phyloP scores from a whole-genome alignment of 1,284 basidiomycete species.

The Lignosus rhinocerotis region DNA sequence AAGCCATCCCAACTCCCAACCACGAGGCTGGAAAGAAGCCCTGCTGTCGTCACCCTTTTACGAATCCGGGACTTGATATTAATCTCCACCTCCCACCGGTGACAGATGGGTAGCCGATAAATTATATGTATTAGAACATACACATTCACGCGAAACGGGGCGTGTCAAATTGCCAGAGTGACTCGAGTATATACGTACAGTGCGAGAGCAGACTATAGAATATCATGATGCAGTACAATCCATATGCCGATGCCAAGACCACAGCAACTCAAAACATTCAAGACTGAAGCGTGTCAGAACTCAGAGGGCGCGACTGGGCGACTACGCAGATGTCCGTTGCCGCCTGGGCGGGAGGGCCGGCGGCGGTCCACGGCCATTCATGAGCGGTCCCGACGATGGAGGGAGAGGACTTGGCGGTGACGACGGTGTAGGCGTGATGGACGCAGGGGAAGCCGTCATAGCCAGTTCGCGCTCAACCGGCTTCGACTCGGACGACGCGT shows the following conservation, averaged over 20 bases:
- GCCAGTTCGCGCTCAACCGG: conserved; percentile 4
- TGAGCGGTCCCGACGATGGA: not conserved
- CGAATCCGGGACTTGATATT: conserved; percentile 1
- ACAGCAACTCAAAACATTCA: not conserved
- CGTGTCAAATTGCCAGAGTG: too few species aligned
- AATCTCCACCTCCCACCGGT: too few species aligned
- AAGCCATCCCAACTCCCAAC: not conserved
- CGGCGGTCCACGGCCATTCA: conserved; percentile 20
- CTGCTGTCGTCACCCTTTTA: conserved; percentile 7
- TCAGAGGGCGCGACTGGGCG: not conserved
- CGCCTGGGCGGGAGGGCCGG: conserved; percentile 29
- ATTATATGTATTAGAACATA: too few species aligned
- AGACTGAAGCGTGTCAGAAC: too few species aligned
- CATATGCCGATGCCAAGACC: not conserved
- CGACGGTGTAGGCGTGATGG: conserved; percentile 14
- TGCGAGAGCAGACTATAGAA: conserved; percentile 13
- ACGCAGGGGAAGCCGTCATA: conserved; percentile 9
- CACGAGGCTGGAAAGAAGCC: conserved; percentile 12
- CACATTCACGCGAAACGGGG: too few species aligned
- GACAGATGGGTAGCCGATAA: too few species aligned
- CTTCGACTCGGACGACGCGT: conserved; percentile 3
- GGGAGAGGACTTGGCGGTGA: conserved; percentile 12
- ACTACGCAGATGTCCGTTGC: conserved; percentile 17
- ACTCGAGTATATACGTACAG: conserved; percentile 11
- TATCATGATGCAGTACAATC: conserved; percentile 22